phyloP scores from a whole-genome alignment of 2,329 filamentous ascomycete species.

The Alternaria novae-zelandiae region DNA sequence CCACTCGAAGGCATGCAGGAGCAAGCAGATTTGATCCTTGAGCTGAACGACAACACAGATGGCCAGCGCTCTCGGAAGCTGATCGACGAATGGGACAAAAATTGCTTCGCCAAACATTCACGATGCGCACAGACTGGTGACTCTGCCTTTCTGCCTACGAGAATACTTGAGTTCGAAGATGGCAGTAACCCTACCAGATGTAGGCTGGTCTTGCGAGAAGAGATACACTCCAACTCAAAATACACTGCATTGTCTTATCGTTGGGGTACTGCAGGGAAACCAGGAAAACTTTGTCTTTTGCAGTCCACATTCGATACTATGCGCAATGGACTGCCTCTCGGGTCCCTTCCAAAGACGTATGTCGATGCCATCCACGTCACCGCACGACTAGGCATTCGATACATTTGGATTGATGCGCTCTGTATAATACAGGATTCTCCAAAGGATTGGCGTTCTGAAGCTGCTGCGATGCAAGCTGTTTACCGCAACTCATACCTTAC shows the following conservation, averaged over 20 bases:
- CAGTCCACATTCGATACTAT: background rate
- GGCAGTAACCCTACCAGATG: background rate
- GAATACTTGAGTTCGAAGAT: background rate
- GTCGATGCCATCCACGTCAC: background rate
- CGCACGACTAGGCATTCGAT: background rate
- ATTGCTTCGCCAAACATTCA: background rate
- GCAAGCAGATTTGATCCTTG: too few species aligned
- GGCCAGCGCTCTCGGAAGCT: background rate
- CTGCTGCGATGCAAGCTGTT: background rate
- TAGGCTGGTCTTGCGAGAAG: background rate
- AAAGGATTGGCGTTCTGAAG: background rate
- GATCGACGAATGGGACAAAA: background rate
- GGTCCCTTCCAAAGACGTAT: background rate
- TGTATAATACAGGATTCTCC: background rate
- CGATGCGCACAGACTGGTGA: rapidly evolving
- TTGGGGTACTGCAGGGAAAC: background rate
- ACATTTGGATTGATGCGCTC: background rate
- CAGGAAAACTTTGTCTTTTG: background rate
- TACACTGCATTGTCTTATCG: background rate
- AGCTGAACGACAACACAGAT: background rate
- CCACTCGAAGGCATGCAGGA: too few species aligned
- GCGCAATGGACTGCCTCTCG: background rate
- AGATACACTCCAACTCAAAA: rapidly evolving
- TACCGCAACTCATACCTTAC: background rate
- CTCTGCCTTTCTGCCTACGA: background rate